Evolutionary conservation across 164 flowering plant genomes (phyloP).

Genomic region (grape (Vitis vinifera)): ASM3070453v1 NC_081814.1:26499001-26499500

Average conservation of each 20-base stretch:
- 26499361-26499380: conserved; percentile 78
- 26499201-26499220: conserved; percentile 80
- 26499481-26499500: conserved; percentile 15
- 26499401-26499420: conserved; percentile 51
- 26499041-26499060: conserved; percentile 98
- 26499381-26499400: conserved; percentile 51
- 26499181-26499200: conserved; percentile 66
- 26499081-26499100: conserved; percentile 66
- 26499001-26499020: not conserved
- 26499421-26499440: conserved; percentile 14
- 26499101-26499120: conserved; percentile 42
- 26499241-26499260: conserved; percentile 74
- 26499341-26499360: conserved; percentile 90
- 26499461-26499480: conserved; percentile 11
- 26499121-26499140: conserved; percentile 54
- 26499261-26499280: conserved; percentile 74
- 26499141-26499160: conserved; percentile 54
- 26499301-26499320: conserved; percentile 77
- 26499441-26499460: conserved; percentile 5
- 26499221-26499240: conserved; percentile 67
- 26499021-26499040: conserved; percentile 88
- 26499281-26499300: conserved; percentile 73
- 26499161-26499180: conserved; percentile 59
- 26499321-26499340: conserved; percentile 65
- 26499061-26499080: conserved; percentile 87